phyloP scores from a whole-genome alignment of 352 stramenopile species.

The Pythium biforme region DNA sequence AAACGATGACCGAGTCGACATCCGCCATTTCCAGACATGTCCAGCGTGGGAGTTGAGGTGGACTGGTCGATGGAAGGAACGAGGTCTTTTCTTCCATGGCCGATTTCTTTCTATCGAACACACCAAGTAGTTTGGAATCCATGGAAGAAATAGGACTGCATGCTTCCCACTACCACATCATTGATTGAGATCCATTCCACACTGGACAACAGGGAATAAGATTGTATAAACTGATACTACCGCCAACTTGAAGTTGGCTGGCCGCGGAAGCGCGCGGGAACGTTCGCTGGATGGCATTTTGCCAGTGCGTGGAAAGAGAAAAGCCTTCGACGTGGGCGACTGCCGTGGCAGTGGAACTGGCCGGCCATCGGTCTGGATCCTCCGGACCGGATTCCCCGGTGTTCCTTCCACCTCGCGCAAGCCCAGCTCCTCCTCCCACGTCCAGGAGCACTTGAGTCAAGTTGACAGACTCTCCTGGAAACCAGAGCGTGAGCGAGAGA shows the following conservation, averaged over 20 bases:
- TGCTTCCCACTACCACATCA: neutral
- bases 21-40: neutral
- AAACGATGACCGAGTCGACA: neutral
- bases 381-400: too few species aligned
- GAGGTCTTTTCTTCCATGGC: neutral
- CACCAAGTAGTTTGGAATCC: neutral
- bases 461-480: too few species aligned
- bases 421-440: too few species aligned
- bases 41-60: neutral
- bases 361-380: too few species aligned
- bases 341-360: too few species aligned
- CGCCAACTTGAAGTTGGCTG: neutral
- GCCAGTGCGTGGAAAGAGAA: too few species aligned
- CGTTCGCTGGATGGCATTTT: neutral
- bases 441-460: too few species aligned
- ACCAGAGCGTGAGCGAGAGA: too few species aligned
- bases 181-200: neutral
- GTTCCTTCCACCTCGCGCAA: too few species aligned
- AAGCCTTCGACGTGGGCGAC: too few species aligned
- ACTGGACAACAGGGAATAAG: neutral
- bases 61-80: slow-evolving; percentile 1
- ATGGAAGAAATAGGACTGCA: slow-evolving; percentile 1
- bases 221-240: slow-evolving; percentile 1
- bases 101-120: slow-evolving; percentile 1
- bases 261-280: neutral